These are phyloP conservation scores for Protomyces gravidus DNA, from an alignment of 1,139 yeast genomes.

Conservation along the genomic window DNA sequence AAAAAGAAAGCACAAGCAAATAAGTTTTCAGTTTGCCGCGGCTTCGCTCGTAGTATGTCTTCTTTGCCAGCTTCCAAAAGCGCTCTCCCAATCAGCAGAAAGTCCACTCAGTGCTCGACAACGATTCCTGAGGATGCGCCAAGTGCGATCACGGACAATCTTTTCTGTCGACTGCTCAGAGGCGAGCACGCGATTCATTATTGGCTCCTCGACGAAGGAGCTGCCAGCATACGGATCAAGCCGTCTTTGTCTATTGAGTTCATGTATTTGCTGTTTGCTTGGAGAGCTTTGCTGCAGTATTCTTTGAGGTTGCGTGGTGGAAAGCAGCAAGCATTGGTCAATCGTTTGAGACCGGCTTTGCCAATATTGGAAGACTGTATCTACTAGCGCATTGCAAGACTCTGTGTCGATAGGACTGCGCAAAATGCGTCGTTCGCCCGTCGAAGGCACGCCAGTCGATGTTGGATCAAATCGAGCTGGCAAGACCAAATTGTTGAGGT, in stretches of 20 bases:
- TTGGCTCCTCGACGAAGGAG: conserved; percentile 3
- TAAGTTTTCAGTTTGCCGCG: too few relatives aligned
- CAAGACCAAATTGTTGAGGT: conserved; percentile 21
- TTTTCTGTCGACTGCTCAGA: conserved; percentile 11
- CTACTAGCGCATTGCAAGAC: conserved; percentile 11
- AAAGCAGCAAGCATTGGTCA: not conserved
- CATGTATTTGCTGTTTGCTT: not conserved
- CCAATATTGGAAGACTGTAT: conserved; percentile 20
- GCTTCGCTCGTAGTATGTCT: not conserved
- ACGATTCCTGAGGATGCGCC: conserved; percentile 19
- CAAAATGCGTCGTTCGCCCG: conserved; percentile 7
- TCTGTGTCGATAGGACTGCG: conserved; percentile 14
- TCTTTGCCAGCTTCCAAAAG: conserved; percentile 2
- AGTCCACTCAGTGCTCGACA: conserved; percentile 10
- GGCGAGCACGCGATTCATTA: conserved; percentile 11
- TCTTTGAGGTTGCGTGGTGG: not conserved
- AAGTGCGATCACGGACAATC: conserved; percentile 20
- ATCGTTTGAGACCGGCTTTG: conserved; percentile 14
- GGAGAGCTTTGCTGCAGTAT: not conserved
- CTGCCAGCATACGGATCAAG: conserved; percentile 18
- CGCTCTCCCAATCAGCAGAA: conserved; percentile 10
- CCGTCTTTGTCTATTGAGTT: conserved; percentile 1
- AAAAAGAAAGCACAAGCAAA: too few relatives aligned
- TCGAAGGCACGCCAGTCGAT: conserved; percentile 1
- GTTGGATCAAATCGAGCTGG: conserved; percentile 21